Conservation (phyloP, 1,284 basidiomycete genomes). For the Clitocybe nebularis region DNA sequence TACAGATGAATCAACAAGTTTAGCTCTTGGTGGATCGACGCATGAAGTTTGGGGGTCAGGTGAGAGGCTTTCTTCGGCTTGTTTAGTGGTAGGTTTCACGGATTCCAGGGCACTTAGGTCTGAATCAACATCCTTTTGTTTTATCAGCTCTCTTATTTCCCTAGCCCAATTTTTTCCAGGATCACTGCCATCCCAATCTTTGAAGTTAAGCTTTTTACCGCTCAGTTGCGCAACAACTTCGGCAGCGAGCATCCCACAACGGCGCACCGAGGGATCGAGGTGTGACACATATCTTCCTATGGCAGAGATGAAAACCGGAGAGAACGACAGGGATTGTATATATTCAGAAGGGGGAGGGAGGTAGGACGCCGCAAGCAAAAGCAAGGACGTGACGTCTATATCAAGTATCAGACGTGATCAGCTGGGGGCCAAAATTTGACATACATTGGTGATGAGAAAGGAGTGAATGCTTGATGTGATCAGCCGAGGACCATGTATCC, state of each 20-base stretch:
- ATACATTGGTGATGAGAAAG: constrained; percentile 65
- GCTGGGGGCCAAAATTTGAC: constrained; percentile 19
- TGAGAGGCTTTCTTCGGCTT: too few species aligned
- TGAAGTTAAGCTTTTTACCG: constrained; percentile 73
- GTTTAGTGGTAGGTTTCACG: background rate
- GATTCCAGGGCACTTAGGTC: constrained; percentile 20
- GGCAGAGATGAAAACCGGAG: constrained; percentile 65
- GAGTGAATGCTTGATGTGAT: constrained; percentile 72
- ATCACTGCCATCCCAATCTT: constrained; percentile 78
- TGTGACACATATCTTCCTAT: constrained; percentile 79
- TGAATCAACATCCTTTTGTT: constrained; percentile 48
- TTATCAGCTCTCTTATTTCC: constrained; percentile 49
- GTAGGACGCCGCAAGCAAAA: constrained; percentile 62
- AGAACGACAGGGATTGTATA: constrained; percentile 43
- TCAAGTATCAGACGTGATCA: constrained; percentile 3
- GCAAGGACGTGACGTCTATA: constrained; percentile 65
- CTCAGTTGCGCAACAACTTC: constrained; percentile 68
- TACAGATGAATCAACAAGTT: constrained; percentile 13
- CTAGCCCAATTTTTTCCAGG: constrained; percentile 68
- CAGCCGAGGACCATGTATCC: constrained; percentile 61
- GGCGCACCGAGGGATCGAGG: constrained; percentile 70
- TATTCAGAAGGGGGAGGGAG: constrained; percentile 46
- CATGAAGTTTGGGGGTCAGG: constrained; percentile 5
- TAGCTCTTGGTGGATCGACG: background rate
- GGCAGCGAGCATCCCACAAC: constrained; percentile 92